Conservation (phyloP, 768 basidiomycete species). For the Lactarius quietus region DNA sequence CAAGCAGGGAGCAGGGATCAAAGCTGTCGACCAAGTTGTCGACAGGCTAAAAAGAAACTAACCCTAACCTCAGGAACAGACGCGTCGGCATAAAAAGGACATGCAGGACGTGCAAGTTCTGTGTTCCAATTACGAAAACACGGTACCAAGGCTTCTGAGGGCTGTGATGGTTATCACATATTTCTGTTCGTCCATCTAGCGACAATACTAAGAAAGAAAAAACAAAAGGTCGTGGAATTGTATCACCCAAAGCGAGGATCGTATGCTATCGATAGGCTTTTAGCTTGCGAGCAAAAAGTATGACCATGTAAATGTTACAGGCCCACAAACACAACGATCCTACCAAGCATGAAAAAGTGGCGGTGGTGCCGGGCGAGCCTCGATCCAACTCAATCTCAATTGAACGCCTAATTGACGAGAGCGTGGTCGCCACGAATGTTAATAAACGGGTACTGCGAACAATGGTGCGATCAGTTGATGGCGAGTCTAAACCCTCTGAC, state of each 20-base stretch:
- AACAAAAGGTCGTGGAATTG: background rate
- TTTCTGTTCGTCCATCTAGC: background rate
- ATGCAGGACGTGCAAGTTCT: no score
- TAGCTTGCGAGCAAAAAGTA: background rate
- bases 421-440: conserved; percentile 10
- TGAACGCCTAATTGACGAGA: background rate
- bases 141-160: no score
- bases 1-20: no score
- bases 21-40: no score
- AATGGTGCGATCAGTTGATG: background rate
- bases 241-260: background rate
- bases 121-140: background rate
- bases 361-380: background rate
- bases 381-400: background rate
- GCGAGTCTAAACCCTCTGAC: background rate
- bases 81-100: no score
- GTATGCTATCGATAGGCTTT: background rate
- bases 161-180: background rate
- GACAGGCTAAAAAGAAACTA: no score
- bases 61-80: background rate
- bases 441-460: conserved; percentile 38
- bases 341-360: background rate
- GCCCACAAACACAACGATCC: background rate
- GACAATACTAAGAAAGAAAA: background rate
- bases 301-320: background rate